Evolutionary conservation across 257 asterid genomes (phyloP), one percentile per base, ranked within the genome.

Genomic region (Solanum pimpinellifolium): DNA sequence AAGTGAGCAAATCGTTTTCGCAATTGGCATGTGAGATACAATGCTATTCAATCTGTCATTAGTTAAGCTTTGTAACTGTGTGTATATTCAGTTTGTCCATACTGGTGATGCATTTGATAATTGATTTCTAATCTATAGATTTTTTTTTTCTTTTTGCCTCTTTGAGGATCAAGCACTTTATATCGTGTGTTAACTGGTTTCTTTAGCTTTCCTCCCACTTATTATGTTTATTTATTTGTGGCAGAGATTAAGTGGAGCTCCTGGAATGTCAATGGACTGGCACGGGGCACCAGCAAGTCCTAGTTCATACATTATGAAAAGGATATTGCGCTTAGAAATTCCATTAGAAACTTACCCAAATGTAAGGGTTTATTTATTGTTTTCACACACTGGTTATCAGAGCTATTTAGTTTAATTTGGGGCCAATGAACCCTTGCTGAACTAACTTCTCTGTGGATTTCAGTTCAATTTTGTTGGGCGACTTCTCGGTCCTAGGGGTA

Each of bases 211-310:
- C 31, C 10, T 59, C 11, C 23, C 59, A 77, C 21, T 25, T 77
- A 77, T 13, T 44, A 15, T 77, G 25, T 80, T 31, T 81, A 89
- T 41, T 47, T 13, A 56, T 78, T 13, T 75, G 59, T 68, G 65
- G 76, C 98, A 97, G 99, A 93, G 99, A 92, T 77, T 95, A 89
- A 89, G 93, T 86, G 96, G 96, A 70, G 95, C 95, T 86, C 92
- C 94, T 87, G 99, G 99, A 87, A 97, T 95, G 99, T 89, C 96
- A 35, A 97, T 97, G 99, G 98, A 95, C 90, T 97, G 99, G 99
- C 99, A 94, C 91, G 99, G 99, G 83, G 98, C 99, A 75, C 99
- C 99, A 9, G 98, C 99, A 85, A 96, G 99, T 90, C 99, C 99
- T 78, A 97, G 98, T 90, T 91, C 99, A 44, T 94, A 90, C 89